Evolutionary conservation across 345 rosid genomes (phyloP).

Genomic region (Psidium guajava): DNA sequence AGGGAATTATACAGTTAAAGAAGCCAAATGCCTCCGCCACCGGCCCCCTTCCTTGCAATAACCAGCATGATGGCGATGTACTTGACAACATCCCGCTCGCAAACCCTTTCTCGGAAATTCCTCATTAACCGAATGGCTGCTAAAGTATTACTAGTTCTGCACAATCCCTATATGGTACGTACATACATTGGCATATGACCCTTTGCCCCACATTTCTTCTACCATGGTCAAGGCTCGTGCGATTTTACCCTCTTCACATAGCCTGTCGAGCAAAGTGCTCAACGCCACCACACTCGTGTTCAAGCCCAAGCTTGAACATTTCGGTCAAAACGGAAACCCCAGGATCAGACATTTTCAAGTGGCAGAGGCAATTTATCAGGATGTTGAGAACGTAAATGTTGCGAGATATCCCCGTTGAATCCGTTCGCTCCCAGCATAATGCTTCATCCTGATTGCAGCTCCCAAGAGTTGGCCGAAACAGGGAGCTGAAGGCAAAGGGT

Average conservation of each 20-base stretch:
- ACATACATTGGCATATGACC: neutral
- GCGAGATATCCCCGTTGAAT: neutral
- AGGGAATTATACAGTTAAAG: neutral
- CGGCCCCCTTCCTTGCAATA: constrained; percentile 9
- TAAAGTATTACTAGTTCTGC: neutral
- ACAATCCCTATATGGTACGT: neutral
- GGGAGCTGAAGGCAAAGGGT: neutral
- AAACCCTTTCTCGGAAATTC: neutral
- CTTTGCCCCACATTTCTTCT: neutral
- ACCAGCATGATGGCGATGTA: neutral
- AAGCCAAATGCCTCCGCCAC: neutral
- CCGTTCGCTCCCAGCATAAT: neutral
- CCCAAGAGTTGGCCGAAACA: neutral
- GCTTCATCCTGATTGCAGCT: neutral
- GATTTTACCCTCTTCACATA: neutral
- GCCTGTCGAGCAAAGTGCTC: neutral
- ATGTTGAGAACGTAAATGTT: neutral
- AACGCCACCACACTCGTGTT: neutral
- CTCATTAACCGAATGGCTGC: neutral
- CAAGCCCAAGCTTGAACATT: neutral
- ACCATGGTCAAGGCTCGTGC: neutral
- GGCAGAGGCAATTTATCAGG: constrained; percentile 1
- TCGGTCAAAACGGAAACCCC: neutral
- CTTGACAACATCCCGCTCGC: neutral
- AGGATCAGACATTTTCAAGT: neutral